Base-by-base conservation (phyloP, 1,284 basidiomycete genomes). In the Pyrrhoderma lamaoense region DNA sequence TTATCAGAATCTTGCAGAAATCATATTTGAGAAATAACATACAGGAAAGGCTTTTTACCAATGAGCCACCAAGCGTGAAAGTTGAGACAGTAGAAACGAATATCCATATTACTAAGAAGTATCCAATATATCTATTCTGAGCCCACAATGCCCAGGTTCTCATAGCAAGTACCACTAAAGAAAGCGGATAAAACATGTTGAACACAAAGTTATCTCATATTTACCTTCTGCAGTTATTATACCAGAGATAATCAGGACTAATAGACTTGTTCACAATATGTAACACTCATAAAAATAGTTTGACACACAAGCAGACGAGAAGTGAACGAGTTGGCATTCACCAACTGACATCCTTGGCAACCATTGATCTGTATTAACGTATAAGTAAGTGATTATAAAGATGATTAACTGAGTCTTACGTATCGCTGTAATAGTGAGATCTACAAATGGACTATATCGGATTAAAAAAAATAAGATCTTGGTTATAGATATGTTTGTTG, bases 131-230 rank as follows among this genome's bases (percentile, higher is more conserved):
- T 42, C 22, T 42, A 27, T 34, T 42, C 4, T 40, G 35, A 11
- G 40, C 48, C 48, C 48, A 49, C 14, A 49, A 34, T 11, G 48
- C 48, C 48, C 48, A 49, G 8, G 48, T 31, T 11, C 48, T 22
- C 48, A 49, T 11, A 8, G 38, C 38, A 18, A 49, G 40, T 8
- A 49, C 38, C 11, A 49, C 48, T 49, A 21, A 9, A 36, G n/a
- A 23, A 19, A 11, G 21, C 3, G 27, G 8, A 13, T 21, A 16
- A 18, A 22, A 39, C 18, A 19, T 37, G 8, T 14, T 38, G 5
- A 19, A 21, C 18, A 38, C 5, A 31, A 31, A 31, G 16, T 37
- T 18, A 36, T 37, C 36, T 37, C 16, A 21, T 8, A 31, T 16
- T 14, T 9, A 46, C 44, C 22, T 46, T 46, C 44, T 2, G 44